Base-by-base conservation (phyloP, 805 yeast genomes). In the Barnettozyma populi region DNA sequence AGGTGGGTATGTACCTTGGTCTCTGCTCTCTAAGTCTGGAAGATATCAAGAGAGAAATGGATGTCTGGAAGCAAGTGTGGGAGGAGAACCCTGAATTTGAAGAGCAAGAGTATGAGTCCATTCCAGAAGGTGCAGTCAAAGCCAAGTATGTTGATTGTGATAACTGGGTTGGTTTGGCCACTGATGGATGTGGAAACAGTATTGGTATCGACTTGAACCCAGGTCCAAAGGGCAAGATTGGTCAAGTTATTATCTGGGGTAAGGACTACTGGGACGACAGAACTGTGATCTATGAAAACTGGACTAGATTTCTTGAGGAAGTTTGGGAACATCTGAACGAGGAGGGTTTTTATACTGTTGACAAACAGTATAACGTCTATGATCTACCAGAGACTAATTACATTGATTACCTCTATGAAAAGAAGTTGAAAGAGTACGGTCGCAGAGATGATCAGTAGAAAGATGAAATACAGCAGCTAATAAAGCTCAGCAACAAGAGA, bases 141-240 rank as follows among this genome's bases (percentile, higher is more conserved):
- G 43, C 37, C 4, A 29, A 24, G 4, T 50, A 50, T 25, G 51
- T 46, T n/a, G 52, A 50, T 16, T 21, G 47, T 21, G 14, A 46
- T 11, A 35, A 48, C 24, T 52, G 55, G 55, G 16, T 50, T 3
- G 55, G 53, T 7, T 31, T 52, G 27, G 36, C 50, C 7, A 40
- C 36, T 14, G 55, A 52, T 48, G 55, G 55, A 2, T 41, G 47
- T 39, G 55, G 55, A n/a, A 52, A 52, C 19, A 50, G 54, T 32
- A 50, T 52, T 21, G 55, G 55, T 2, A 20, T 52, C 16, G 55
- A 52, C 27, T 39, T 52, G 8, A 42, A 46, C 14, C 55, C 55
- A 2, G 55, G 55, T 19, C 53, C 50, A 19, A 48, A 46, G 14
- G 55, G 55, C 6, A 44, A 43, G 6, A 9, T n/a, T n/a, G 56